These are phyloP conservation scores for Babesia gibsoni DNA, from an alignment of 169 alveolate genomes.

Conservation along the genomic window DNA sequence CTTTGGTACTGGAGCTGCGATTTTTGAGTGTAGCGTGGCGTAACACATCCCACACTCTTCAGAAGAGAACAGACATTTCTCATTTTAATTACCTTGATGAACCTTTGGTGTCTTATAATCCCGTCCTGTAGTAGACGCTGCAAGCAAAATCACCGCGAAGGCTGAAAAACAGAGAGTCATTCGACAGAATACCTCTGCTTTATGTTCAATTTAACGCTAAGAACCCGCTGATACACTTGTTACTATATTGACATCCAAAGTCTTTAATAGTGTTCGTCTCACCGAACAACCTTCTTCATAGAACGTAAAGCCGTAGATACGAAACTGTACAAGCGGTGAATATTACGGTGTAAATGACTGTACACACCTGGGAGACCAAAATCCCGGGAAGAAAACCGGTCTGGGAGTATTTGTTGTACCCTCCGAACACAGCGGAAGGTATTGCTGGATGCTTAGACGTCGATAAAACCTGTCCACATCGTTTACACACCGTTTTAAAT, in stretches of 20 bases:
- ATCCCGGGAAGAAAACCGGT: constrained; percentile 70
- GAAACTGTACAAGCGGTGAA: constrained; percentile 1
- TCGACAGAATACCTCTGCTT: too few species aligned
- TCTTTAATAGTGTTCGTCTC: too few species aligned
- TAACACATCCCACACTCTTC: background rate
- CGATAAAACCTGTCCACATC: constrained; percentile 42
- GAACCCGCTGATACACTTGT: too few species aligned
- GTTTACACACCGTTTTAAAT: background rate
- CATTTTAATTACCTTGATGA: constrained; percentile 2
- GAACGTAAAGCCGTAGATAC: constrained; percentile 25
- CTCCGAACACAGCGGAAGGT: constrained; percentile 30
- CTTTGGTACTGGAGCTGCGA: constrained; percentile 28
- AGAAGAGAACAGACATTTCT: background rate
- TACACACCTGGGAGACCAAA: constrained; percentile 69
- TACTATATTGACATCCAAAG: too few species aligned
- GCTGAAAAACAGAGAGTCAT: too few species aligned
- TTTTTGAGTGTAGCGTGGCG: background rate
- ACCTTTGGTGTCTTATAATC: too few species aligned
- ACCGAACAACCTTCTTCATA: constrained; percentile 7
- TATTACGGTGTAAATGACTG: background rate
- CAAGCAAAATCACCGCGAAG: too few species aligned
- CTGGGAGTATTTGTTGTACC: constrained; percentile 16
- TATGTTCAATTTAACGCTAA: too few species aligned
- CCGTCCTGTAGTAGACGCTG: too few species aligned
- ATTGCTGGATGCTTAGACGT: constrained; percentile 27